Percentiles rank a stretch among this genome's conserved stretches.
Evolutionary conservation across 2,329 filamentous ascomycete genomes (phyloP).

Genomic region (Zalaria sp.): DNA sequence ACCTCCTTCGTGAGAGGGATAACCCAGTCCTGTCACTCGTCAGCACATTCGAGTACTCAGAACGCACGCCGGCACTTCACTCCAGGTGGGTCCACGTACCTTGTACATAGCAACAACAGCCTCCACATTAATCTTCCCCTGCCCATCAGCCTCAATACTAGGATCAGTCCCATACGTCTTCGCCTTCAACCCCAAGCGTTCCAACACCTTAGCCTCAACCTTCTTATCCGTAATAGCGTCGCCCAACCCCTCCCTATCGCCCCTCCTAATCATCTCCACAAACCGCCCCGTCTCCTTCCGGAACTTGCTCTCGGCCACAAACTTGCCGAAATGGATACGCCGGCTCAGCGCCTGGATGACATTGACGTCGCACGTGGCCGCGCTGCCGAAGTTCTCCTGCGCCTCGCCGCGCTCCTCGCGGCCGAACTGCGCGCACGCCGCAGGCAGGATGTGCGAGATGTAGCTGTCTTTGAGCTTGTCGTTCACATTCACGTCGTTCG

Average conservation of each 20-base stretch:
- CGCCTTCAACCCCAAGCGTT: slow-evolving; percentile 74
- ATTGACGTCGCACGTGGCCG: slow-evolving; percentile 79
- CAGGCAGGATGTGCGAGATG: slow-evolving; percentile 67
- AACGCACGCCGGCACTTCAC: no score
- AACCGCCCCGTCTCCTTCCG: slow-evolving; percentile 67
- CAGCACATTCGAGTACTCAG: slow-evolving; percentile 3
- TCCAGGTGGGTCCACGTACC: slow-evolving; percentile 16
- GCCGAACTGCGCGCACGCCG: slow-evolving; percentile 65
- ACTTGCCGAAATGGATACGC: slow-evolving; percentile 95
- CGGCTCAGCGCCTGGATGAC: slow-evolving; percentile 82
- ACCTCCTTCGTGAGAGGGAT: slow-evolving; percentile 97
- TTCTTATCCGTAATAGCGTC: slow-evolving; percentile 78
- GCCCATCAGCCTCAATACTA: slow-evolving; percentile 41
- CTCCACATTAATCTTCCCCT: slow-evolving; percentile 77
- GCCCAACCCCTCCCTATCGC: slow-evolving; percentile 68
- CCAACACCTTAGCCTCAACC: slow-evolving; percentile 85
- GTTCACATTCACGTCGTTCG: slow-evolving; percentile 86
- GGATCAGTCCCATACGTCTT: slow-evolving; percentile 90
- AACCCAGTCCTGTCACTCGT: slow-evolving; percentile 53
- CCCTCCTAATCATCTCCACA: slow-evolving; percentile 66
- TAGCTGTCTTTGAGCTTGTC: slow-evolving; percentile 75
- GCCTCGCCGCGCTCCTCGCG: slow-evolving; percentile 67
- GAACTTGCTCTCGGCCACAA: slow-evolving; percentile 95
- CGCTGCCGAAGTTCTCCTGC: slow-evolving; percentile 89
- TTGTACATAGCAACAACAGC: slow-evolving; percentile 82